Conservation (phyloP, 805 yeast genomes). For the Candida ipomoeae region DNA sequence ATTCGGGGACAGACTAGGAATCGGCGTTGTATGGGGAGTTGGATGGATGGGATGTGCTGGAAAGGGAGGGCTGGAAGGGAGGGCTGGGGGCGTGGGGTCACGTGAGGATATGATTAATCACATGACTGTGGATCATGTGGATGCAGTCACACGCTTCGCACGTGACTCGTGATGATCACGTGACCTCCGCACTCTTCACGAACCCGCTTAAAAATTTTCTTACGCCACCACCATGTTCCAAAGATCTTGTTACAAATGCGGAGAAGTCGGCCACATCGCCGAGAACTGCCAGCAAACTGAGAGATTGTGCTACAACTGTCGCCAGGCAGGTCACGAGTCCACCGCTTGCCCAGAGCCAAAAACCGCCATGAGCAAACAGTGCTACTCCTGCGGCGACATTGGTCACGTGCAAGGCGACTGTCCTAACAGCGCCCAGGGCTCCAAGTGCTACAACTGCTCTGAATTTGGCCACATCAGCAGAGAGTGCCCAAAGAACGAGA, state of each 20-base stretch:
- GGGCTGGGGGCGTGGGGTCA: no score
- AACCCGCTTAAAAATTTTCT: slow-evolving; percentile 8
- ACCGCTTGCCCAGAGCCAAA: slow-evolving; percentile 85
- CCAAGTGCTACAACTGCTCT: slow-evolving; percentile 79
- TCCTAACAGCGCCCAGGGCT: slow-evolving; percentile 57
- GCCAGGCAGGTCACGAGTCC: slow-evolving; percentile 84
- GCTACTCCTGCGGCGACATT: slow-evolving; percentile 88
- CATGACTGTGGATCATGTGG: background rate
- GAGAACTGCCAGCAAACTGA: slow-evolving; percentile 81
- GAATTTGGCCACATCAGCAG: slow-evolving; percentile 79
- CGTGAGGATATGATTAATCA: background rate
- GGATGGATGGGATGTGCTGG: no score
- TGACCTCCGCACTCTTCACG: background rate
- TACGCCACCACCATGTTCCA: slow-evolving; percentile 33
- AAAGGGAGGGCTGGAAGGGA: no score
- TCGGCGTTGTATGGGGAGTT: no score
- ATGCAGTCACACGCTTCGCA: background rate
- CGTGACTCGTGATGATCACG: background rate
- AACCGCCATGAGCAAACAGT: slow-evolving; percentile 79
- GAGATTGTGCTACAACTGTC: slow-evolving; percentile 90
- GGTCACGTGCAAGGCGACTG: slow-evolving; percentile 91
- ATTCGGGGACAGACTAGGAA: no score
- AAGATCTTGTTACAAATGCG: slow-evolving; percentile 89
- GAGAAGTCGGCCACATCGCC: slow-evolving; percentile 87
- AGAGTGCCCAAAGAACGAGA: slow-evolving; percentile 53